Evolutionary conservation across 805 yeast genomes (phyloP), one percentile per base, ranked within the genome.

Genomic region (Huiozyma sinensis): DNA sequence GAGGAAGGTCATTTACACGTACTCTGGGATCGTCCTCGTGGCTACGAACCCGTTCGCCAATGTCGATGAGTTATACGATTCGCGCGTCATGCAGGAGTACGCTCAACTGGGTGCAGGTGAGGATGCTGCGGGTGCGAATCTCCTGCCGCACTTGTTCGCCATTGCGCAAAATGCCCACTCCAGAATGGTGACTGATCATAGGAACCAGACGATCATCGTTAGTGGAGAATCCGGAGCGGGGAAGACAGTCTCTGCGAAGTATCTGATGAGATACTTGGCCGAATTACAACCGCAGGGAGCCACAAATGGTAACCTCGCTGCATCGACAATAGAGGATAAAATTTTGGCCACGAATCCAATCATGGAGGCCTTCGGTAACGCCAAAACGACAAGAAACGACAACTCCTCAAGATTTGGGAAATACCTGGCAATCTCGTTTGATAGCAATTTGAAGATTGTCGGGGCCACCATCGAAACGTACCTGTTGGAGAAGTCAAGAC

Each of bases 141-240:
- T 88, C 49, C 97, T 89, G 55, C 98, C 98, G 2, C 98, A 90
- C 70, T 70, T 90, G 59, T 90, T 90, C 65, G 96, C 97, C 40
- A 90, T 90, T 57, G 97, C 98, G 24, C 97, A 89, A 63, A 97
- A 92, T 56, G 97, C 98, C 5, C 89, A 88, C 61, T 75, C 95
- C 57, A 83, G 95, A 63, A 92, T 90, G 98, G 81, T 84, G 57
- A 73, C 80, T 39, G 92, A 87, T 54, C 70, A 75, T 33, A 71
- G 77, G 55, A 90, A 92, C 66, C 98, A 90, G 67, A 90, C 98
- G 1, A 89, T 90, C 50, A 95, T 90, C 17, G 97, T 90, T 12
- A 80, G 90, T 54, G 98, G 98, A 66, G 98, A 90, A 65, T 86
- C 96, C 7, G 98, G 98, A 64, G 97, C 98, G 30, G 98, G 98